Conservation (phyloP, 768 basidiomycete genomes). For the Agrocybe praecox region DNA sequence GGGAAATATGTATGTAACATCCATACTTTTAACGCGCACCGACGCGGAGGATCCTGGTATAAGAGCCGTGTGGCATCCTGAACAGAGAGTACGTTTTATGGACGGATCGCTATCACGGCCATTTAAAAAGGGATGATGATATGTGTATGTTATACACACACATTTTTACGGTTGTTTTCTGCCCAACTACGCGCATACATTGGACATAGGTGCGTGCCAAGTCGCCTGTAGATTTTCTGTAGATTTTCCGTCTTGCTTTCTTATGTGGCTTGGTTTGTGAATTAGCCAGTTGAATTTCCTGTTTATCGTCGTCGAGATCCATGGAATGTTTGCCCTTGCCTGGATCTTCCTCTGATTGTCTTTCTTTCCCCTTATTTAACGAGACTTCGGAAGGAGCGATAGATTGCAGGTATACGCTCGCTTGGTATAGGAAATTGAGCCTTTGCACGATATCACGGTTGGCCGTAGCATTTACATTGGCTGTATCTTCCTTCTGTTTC, state of each 20-base stretch:
- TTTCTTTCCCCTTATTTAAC: constrained; percentile 2
- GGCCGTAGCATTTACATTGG: constrained; percentile 56
- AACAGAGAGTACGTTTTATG: constrained; percentile 83
- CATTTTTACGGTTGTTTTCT: constrained; percentile 81
- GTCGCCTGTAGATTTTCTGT: constrained; percentile 40
- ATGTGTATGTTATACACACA: constrained; percentile 32
- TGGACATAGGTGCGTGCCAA: constrained; percentile 66
- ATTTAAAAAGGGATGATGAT: background rate
- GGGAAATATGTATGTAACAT: background rate
- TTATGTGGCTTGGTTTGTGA: background rate
- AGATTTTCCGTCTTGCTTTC: constrained; percentile 28
- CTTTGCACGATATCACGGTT: constrained; percentile 83
- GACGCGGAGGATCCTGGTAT: constrained; percentile 68
- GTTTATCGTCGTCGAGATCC: background rate
- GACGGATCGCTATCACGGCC: constrained; percentile 64
- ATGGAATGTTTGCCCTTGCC: constrained; percentile 4
- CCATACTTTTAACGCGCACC: constrained; percentile 67
- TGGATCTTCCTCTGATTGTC: background rate
- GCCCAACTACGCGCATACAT: constrained; percentile 70
- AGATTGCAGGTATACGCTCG: constrained; percentile 62
- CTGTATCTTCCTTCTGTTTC: constrained; percentile 58
- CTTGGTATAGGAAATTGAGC: constrained; percentile 86
- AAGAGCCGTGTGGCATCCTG: constrained; percentile 62
- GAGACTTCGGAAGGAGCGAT: constrained; percentile 20
- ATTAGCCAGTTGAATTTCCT: background rate